phyloP scores from a whole-genome alignment of 306 rosid genomes.

The Hippophae tibetana region DNA sequence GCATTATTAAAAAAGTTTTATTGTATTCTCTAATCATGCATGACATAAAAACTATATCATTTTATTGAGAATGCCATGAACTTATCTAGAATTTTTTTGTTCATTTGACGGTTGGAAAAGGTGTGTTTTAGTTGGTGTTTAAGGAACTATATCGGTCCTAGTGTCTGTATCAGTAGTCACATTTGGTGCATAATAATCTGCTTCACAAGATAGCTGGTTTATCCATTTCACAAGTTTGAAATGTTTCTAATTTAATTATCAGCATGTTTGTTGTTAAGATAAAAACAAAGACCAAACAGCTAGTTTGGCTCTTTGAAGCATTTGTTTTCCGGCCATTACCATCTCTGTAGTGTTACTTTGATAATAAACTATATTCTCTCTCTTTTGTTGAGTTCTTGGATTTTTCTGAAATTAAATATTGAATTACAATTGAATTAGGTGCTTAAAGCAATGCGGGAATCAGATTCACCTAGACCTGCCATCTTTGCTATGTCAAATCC shows the following conservation, averaged over 20 bases:
- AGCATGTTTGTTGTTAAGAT: neutral
- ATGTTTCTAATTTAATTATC: neutral
- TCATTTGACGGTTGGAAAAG: slow-evolving; percentile 14
- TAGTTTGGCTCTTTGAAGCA: neutral
- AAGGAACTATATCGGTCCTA: no score
- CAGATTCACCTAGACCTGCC: slow-evolving; percentile 88
- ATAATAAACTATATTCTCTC: neutral
- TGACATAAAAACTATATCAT: slow-evolving; percentile 4
- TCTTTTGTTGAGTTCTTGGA: neutral
- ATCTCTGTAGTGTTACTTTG: neutral
- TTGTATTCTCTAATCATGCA: slow-evolving; percentile 4
- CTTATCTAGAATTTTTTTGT: slow-evolving; percentile 16
- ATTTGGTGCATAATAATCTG: neutral
- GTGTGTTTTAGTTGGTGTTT: no score
- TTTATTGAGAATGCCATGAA: slow-evolving; percentile 12
- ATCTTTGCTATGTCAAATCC: slow-evolving; percentile 99
- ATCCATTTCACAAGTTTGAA: neutral
- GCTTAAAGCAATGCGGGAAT: slow-evolving; percentile 86
- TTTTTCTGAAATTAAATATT: slow-evolving; percentile 5
- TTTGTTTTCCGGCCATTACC: neutral
- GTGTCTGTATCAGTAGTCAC: neutral
- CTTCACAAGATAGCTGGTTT: neutral
- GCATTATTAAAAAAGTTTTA: slow-evolving; percentile 11
- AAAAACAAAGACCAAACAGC: neutral
- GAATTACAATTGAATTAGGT: slow-evolving; percentile 51